Evolutionary conservation across 768 basidiomycete species (phyloP).

Genomic region (Exsudoporus frostii): DNA sequence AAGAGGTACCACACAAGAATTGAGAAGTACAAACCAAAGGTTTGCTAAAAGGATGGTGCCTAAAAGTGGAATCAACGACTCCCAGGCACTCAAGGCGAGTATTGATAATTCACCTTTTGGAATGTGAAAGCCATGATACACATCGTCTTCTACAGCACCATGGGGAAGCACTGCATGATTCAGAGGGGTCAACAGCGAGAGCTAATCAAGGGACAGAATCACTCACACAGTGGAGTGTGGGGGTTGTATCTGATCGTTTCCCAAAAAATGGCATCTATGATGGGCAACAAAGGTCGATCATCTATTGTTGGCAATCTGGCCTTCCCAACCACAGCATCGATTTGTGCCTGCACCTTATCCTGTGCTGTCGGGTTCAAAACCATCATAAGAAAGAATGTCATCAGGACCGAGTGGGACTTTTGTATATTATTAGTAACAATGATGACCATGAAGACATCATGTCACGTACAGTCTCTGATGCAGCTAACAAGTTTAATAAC

Average conservation of each 20-base stretch:
- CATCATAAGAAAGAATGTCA: slow-evolving; percentile 14
- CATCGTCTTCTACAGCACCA: slow-evolving; percentile 35
- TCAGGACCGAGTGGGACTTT: neutral
- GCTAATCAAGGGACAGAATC: neutral
- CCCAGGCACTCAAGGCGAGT: no score
- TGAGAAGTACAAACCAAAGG: slow-evolving; percentile 1
- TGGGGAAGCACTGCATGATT: slow-evolving; percentile 25
- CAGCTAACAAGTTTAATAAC: neutral
- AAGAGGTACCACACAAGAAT: no score
- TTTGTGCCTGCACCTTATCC: slow-evolving; percentile 4
- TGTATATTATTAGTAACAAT: neutral
- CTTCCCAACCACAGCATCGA: slow-evolving; percentile 5
- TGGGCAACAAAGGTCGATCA: slow-evolving; percentile 9
- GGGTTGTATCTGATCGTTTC: slow-evolving; percentile 1
- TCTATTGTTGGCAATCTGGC: neutral
- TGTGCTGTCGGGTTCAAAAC: slow-evolving; percentile 2
- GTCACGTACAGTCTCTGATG: slow-evolving; percentile 3
- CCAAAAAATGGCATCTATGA: slow-evolving; percentile 5
- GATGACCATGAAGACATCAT: no score
- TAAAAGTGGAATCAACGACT: no score
- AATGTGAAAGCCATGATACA: slow-evolving; percentile 45
- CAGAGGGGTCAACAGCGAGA: neutral
- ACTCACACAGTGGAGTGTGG: slow-evolving; percentile 2
- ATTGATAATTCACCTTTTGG: slow-evolving; percentile 42
- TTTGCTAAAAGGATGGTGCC: slow-evolving; percentile 9